Evolutionary conservation across 2,329 filamentous ascomycete species (phyloP).

Genomic region (Myriosclerotinia curreyana): DNA sequence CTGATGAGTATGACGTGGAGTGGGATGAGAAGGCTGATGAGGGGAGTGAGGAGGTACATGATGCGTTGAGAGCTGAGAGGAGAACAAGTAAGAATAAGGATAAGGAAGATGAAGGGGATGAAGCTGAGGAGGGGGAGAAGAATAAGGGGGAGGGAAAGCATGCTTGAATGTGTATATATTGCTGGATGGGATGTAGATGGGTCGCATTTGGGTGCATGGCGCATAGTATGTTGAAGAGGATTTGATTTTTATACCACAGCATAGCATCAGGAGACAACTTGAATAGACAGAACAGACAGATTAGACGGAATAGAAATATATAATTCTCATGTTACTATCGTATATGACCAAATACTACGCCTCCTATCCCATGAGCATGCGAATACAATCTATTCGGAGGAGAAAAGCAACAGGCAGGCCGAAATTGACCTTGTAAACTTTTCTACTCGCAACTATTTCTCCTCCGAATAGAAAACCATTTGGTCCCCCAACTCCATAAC

Average conservation of each 20-base stretch:
- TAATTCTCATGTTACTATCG: neutral
- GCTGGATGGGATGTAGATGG: neutral
- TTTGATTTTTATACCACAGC: conserved; percentile 11
- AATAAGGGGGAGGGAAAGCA: neutral
- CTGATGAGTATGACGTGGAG: conserved; percentile 84
- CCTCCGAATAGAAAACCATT: too few relatives aligned
- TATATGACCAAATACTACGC: neutral
- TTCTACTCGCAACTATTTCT: too few relatives aligned
- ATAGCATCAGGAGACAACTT: conserved; percentile 6
- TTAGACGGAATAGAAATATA: neutral
- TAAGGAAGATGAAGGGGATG: conserved; percentile 43
- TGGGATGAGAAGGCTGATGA: conserved; percentile 80
- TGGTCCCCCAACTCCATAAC: neutral
- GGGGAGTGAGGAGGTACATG: conserved; percentile 61
- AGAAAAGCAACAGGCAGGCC: too few relatives aligned
- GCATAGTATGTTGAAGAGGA: neutral
- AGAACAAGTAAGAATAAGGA: conserved; percentile 39
- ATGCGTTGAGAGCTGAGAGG: conserved; percentile 54
- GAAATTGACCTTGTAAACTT: too few relatives aligned
- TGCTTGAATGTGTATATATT: neutral
- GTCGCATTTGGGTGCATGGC: neutral
- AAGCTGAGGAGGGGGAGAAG: conserved; percentile 25
- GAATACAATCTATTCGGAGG: too few relatives aligned
- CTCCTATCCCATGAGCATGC: too few relatives aligned
- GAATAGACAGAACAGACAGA: neutral